phyloP scores from a whole-genome alignment of 2,329 filamentous ascomycete species.

The Monosporascus sp. region DNA sequence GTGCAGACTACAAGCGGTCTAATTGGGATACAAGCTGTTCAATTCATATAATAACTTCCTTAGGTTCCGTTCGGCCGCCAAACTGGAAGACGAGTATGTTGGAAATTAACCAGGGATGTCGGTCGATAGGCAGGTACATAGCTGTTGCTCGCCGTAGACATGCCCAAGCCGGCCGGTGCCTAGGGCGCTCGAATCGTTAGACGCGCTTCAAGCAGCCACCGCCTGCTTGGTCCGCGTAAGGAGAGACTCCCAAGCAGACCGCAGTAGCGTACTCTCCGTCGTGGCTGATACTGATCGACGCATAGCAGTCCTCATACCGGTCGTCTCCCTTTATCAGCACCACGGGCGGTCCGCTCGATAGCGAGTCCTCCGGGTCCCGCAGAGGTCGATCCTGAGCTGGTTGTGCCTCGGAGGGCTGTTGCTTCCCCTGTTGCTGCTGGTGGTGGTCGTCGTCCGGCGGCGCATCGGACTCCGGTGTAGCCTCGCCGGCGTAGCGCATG shows the following conservation, averaged over 20 bases:
- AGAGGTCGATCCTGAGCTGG: no score
- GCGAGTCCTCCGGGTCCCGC: not conserved
- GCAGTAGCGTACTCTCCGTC: constrained; percentile 78
- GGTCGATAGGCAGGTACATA: not conserved
- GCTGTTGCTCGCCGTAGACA: no score
- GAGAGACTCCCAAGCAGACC: constrained; percentile 50
- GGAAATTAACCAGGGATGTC: no score
- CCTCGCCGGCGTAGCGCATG: constrained; percentile 1
- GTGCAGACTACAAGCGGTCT: no score
- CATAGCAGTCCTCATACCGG: constrained; percentile 43
- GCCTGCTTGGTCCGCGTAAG: not conserved
- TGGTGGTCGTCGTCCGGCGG: constrained; percentile 17
- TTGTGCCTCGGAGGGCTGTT: no score
- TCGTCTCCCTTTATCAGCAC: constrained; percentile 34
- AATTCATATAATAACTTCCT: no score
- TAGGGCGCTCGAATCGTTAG: not conserved
- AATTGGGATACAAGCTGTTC: no score
- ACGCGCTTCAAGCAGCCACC: no score
- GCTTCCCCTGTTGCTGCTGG: not conserved
- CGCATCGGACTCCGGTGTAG: not conserved
- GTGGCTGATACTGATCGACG: constrained; percentile 77
- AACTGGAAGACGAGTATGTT: no score
- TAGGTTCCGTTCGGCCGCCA: no score
- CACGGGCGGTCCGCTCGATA: constrained; percentile 36
- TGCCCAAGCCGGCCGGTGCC: not conserved